These are phyloP conservation scores for Paramecium tetraurelia DNA, from an alignment of 73 alveolate species.

Conservation along the genomic window DNA sequence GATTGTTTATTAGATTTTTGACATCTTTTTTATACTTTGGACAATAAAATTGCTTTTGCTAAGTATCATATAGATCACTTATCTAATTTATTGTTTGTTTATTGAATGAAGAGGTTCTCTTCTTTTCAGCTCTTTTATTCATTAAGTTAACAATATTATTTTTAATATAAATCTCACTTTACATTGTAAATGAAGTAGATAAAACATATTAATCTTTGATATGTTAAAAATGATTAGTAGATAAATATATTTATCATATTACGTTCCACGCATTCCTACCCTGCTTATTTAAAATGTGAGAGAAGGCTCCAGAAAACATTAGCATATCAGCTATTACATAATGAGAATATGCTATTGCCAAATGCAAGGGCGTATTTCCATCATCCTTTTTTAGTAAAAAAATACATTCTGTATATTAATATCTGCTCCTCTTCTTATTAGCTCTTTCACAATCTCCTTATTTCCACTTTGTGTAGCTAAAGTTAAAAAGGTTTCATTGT, in stretches of 20 bases:
- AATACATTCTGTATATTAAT: conserved; percentile 45
- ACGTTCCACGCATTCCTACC: neutral
- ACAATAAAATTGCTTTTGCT: conserved; percentile 9
- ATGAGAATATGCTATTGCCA: conserved; percentile 29
- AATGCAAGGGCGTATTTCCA: neutral
- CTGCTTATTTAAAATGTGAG: neutral
- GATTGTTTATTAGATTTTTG: neutral
- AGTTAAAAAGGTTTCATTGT: conserved; percentile 22
- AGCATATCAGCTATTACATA: neutral
- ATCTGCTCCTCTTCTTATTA: conserved; percentile 40
- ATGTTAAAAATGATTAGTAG: neutral
- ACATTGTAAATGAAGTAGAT: neutral
- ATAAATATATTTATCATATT: neutral
- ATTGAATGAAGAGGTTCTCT: conserved; percentile 12
- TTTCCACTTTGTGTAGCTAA: conserved; percentile 42
- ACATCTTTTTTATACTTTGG: conserved; percentile 14
- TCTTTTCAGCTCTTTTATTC: neutral
- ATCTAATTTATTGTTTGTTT: neutral
- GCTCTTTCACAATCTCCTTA: conserved; percentile 42
- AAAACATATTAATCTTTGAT: neutral
- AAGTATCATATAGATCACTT: neutral
- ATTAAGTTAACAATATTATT: neutral
- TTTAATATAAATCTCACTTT: neutral
- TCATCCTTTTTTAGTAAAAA: neutral
- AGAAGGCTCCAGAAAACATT: neutral